Percentiles rank a stretch among this genome's conserved stretches.
Evolutionary conservation across 148 eudicot genomes (phyloP).

Genomic region (Diospyros lotus): DNA sequence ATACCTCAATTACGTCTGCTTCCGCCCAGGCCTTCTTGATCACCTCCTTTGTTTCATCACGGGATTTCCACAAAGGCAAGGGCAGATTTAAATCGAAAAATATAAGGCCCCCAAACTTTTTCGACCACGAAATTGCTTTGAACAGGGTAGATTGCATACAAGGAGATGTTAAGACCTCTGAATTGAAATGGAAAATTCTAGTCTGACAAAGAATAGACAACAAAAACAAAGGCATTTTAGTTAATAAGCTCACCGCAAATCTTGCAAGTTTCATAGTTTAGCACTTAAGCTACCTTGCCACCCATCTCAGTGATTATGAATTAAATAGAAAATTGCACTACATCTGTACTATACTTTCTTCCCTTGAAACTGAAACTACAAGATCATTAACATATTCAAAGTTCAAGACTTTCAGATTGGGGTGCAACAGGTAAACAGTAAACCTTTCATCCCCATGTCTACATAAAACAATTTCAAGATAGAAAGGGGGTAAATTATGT

Average conservation of each 20-base stretch:
- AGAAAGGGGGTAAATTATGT: too few relatives aligned
- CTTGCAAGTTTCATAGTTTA: not conserved
- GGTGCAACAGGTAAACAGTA: too few relatives aligned
- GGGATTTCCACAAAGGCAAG: conserved; percentile 78
- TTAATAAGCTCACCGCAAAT: not conserved
- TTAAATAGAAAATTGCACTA: not conserved
- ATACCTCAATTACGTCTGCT: conserved; percentile 73
- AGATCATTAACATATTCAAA: too few relatives aligned
- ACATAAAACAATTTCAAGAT: too few relatives aligned
- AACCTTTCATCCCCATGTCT: too few relatives aligned
- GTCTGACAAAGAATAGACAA: conserved; percentile 51
- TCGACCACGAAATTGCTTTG: conserved; percentile 65
- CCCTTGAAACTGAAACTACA: too few relatives aligned
- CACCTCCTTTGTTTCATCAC: conserved; percentile 61
- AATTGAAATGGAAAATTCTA: conserved; percentile 79
- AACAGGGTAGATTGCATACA: conserved; percentile 66
- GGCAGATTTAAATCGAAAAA: conserved; percentile 86
- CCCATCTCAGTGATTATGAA: not conserved
- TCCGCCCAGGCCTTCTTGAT: conserved; percentile 79
- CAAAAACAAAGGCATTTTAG: not conserved
- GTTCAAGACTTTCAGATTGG: too few relatives aligned
- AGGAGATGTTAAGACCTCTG: conserved; percentile 66
- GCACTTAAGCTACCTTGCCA: not conserved
- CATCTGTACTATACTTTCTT: too few relatives aligned
- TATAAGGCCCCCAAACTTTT: conserved; percentile 68